Conservation (phyloP, 257 asterid species). For the Solanum virginianum region DNA sequence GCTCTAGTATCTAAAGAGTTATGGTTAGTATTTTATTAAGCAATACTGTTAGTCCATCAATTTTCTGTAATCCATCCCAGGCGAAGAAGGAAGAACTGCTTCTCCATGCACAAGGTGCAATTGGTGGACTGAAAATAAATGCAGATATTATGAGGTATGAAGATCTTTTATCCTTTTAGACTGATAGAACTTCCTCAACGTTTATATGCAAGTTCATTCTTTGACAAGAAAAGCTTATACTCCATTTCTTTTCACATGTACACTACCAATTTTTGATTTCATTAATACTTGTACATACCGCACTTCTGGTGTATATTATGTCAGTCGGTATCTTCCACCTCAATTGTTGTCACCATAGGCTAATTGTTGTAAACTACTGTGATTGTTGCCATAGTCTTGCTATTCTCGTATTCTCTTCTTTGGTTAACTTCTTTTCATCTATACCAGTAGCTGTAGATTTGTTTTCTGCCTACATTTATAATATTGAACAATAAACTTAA, state of each 20-base stretch:
- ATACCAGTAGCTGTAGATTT: not conserved
- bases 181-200: not conserved
- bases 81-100: constrained; percentile 88
- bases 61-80: constrained; percentile 23
- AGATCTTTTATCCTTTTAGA: constrained; percentile 28
- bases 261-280: not conserved
- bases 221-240: not conserved
- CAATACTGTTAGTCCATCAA: constrained; percentile 1
- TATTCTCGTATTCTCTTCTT: not conserved
- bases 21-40: not conserved
- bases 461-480: not conserved
- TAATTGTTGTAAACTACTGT: not conserved
- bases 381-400: not conserved
- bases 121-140: constrained; percentile 76
- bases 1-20: not conserved
- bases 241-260: not conserved
- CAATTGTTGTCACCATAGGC: not conserved
- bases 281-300: not conserved
- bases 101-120: constrained; percentile 85
- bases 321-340: not conserved
- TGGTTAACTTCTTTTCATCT: not conserved
- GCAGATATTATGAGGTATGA: constrained; percentile 81
- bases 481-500: not conserved
- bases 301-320: not conserved
- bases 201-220: not conserved